These are phyloP conservation scores for Dalbergia cultrata DNA, from an alignment of 306 rosid genomes.

Conservation along the genomic window DNA sequence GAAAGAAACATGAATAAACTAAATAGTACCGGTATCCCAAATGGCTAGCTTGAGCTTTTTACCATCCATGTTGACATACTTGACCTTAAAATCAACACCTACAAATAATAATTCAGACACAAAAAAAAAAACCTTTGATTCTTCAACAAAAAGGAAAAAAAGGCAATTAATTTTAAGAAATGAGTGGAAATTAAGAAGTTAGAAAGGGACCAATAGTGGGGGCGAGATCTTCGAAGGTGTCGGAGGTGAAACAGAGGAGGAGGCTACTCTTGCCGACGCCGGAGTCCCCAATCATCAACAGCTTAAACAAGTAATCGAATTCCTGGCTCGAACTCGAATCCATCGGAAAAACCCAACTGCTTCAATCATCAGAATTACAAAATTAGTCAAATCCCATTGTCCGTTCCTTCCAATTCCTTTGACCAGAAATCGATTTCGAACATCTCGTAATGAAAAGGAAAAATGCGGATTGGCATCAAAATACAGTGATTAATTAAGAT, in stretches of 20 bases:
- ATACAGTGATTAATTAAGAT: not conserved
- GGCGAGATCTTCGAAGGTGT: conserved; percentile 82
- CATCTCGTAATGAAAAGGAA: not conserved
- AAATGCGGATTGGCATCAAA: conserved; percentile 1
- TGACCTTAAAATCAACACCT: conserved; percentile 94
- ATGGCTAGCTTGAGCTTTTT: conserved; percentile 87
- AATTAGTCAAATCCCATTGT: conserved; percentile 15
- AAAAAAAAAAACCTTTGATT: not conserved
- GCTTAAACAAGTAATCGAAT: conserved; percentile 87
- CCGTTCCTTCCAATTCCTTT: not conserved
- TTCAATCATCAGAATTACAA: conserved; percentile 26
- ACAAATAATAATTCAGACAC: not conserved
- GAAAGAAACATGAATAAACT: conserved; percentile 2
- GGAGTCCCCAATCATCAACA: conserved; percentile 93
- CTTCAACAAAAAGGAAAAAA: not conserved
- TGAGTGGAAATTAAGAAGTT: not conserved
- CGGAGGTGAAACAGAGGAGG: conserved; percentile 88
- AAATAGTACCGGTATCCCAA: conserved; percentile 80
- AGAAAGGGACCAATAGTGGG: conserved; percentile 79
- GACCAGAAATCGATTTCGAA: conserved; percentile 18
- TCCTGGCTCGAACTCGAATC: conserved; percentile 71
- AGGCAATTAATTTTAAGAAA: not conserved
- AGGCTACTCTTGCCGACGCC: conserved; percentile 98
- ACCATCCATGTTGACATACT: conserved; percentile 61
- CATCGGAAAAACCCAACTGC: conserved; percentile 56